A percentile compares a stretch with the other conserved stretches of the same genome.
Evolutionary conservation across 2,329 filamentous ascomycete genomes (phyloP).

Genomic region (Colletotrichum kahawae): DNA sequence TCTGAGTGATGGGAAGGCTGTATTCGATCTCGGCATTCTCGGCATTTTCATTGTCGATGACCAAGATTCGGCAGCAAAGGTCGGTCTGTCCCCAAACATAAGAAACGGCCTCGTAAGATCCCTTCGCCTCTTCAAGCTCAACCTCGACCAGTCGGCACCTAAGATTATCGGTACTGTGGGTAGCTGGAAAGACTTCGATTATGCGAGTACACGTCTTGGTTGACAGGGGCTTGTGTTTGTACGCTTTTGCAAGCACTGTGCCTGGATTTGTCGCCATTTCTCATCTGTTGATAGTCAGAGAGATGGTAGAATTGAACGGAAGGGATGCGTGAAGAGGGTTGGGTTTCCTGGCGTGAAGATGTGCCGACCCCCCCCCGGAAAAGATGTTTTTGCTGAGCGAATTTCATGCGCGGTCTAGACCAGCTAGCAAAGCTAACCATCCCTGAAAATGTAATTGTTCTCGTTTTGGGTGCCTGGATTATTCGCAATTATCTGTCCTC

Average conservation of each 20-base stretch:
- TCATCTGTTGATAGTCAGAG: background rate
- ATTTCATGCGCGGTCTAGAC: background rate
- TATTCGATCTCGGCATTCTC: background rate
- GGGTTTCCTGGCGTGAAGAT: background rate
- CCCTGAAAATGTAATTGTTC: background rate
- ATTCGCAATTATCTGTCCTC: background rate
- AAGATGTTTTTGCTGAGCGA: background rate
- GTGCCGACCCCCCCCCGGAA: background rate
- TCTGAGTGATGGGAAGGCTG: background rate
- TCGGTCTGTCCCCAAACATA: background rate
- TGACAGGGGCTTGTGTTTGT: rapidly evolving
- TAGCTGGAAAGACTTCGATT: background rate
- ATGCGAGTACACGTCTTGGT: background rate
- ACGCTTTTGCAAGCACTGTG: rapidly evolving
- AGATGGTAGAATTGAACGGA: background rate
- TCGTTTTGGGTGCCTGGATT: background rate
- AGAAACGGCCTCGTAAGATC: background rate
- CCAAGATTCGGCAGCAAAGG: background rate
- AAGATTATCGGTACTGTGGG: background rate
- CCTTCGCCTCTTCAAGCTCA: background rate
- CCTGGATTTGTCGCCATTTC: background rate
- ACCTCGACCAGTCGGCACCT: background rate
- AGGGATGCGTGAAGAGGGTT: rapidly evolving
- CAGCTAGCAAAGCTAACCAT: background rate
- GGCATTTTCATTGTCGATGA: background rate